Percentiles rank a stretch among this genome's conserved stretches.
Evolutionary conservation across 352 stramenopile species (phyloP).

Genomic region (Elongisporangium anandrum): DNA sequence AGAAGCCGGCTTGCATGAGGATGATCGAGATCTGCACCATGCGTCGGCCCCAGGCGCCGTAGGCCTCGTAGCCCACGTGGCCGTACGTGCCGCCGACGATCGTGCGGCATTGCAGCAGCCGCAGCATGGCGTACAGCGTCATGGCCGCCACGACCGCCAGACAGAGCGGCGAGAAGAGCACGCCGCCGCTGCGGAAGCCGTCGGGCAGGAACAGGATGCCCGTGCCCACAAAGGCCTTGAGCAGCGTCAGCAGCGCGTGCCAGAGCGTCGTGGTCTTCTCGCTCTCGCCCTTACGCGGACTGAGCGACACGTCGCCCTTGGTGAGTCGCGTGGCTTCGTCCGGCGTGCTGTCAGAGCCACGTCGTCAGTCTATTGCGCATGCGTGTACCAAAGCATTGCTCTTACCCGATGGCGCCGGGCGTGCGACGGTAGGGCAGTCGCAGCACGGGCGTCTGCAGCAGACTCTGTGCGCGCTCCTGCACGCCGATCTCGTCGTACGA

Average conservation of each 20-base stretch:
- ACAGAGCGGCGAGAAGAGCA: constrained; percentile 72
- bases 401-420: neutral
- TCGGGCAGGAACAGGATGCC: constrained; percentile 77
- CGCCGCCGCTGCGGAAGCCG: constrained; percentile 64
- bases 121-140: constrained; percentile 74
- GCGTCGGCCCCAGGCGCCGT: constrained; percentile 54
- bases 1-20: constrained; percentile 81
- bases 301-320: constrained; percentile 14
- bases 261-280: constrained; percentile 75
- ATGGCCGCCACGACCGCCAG: constrained; percentile 56
- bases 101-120: constrained; percentile 61
- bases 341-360: neutral
- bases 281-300: constrained; percentile 24
- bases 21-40: constrained; percentile 84
- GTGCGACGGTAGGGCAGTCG: constrained; percentile 23
- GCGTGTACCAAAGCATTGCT: neutral
- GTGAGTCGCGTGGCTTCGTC: neutral
- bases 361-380: too few species aligned
- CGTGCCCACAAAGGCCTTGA: constrained; percentile 82
- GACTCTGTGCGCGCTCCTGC: constrained; percentile 51
- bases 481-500: constrained; percentile 70
- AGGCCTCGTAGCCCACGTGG: constrained; percentile 66
- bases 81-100: constrained; percentile 75
- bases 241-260: constrained; percentile 69
- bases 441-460: constrained; percentile 66